Conservation (phyloP, 768 basidiomycete genomes). For the Polyporus arcularius region DNA sequence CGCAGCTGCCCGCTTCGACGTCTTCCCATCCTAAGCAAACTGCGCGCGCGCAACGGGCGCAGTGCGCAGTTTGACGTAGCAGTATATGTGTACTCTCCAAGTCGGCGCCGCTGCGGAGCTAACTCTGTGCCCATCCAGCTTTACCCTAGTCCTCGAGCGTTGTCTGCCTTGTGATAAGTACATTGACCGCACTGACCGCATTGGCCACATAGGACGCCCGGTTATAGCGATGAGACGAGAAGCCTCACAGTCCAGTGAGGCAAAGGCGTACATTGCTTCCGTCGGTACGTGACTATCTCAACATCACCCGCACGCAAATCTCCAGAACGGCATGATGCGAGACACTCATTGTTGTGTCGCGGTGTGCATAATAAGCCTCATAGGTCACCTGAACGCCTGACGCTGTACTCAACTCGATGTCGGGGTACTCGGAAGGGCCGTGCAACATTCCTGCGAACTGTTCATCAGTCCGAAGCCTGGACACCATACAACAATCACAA, state of each 20-base stretch:
- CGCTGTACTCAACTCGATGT: neutral
- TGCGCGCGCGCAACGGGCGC: constrained; percentile 14
- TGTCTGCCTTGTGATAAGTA: neutral
- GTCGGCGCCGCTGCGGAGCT: constrained; percentile 4
- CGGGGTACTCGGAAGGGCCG: neutral
- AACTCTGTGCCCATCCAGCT: neutral
- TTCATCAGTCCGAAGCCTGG: neutral
- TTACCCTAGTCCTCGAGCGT: neutral
- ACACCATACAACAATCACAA: neutral
- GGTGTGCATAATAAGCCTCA: no score
- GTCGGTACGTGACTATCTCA: neutral
- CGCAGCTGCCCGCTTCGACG: constrained; percentile 9
- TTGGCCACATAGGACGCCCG: no score
- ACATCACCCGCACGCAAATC: no score
- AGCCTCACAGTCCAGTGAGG: neutral
- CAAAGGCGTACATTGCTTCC: neutral
- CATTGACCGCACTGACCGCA: no score
- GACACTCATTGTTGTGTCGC: no score
- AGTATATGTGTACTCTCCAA: constrained; percentile 13
- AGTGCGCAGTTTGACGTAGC: constrained; percentile 17
- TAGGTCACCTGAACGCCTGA: neutral
- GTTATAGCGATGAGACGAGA: no score
- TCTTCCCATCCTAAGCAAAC: constrained; percentile 1
- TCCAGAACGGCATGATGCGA: no score
- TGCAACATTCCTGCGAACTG: neutral